Evolutionary conservation across 2,329 filamentous ascomycete genomes (phyloP), one percentile per base, ranked within the genome.

Genomic region (Fusarium lyarnte): DNA sequence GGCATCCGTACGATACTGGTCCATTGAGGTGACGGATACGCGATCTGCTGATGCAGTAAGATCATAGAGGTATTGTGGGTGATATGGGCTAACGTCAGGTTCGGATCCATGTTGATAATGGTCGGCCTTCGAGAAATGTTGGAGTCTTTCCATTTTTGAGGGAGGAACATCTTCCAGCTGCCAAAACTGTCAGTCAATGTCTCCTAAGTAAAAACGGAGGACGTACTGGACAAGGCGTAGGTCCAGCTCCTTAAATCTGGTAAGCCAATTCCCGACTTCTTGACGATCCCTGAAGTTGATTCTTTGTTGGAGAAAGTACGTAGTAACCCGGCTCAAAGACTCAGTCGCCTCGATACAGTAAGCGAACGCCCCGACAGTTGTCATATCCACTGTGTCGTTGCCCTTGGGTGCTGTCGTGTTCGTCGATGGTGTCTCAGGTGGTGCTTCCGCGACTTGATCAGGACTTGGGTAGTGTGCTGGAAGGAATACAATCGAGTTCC

Each of bases 41-140:
- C 85, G 42, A 87, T 86, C 10, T 79, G 78, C 46, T 87, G 85
- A 58, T 87, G 85, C 0, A 87, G 75, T 0, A 87, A 76, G 29
- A 87, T 85, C 78, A 86, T 85, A 1, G 85, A 85, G 0, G 84
- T 82, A 59, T 87, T 87, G 51, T 87, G 85, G 0, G 84, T 87
- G 14, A 85, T 79, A 38, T 87, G 85, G 0, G 85, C 85, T 1
- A 87, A 73, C 0, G 85, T 86, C 23, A 87, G 76, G 49, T 87
- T 87, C 0, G 85, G 85, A 54, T 87, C 85, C 72, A 76, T 72
- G 79, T 85, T 85, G 19, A 75, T 75, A 0, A 77, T 69, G 0
- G 72, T 73, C 5, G 71, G 69, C 21, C 77, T 65, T 3, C 76
- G 71, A 1, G 78, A 78, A 3, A 79, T 77, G 6, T 79, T 78